A percentile compares a stretch with the other conserved stretches of the same genome.
phyloP scores from a whole-genome alignment of 441 rosid genomes.

The Corymbia calophylla region DNA sequence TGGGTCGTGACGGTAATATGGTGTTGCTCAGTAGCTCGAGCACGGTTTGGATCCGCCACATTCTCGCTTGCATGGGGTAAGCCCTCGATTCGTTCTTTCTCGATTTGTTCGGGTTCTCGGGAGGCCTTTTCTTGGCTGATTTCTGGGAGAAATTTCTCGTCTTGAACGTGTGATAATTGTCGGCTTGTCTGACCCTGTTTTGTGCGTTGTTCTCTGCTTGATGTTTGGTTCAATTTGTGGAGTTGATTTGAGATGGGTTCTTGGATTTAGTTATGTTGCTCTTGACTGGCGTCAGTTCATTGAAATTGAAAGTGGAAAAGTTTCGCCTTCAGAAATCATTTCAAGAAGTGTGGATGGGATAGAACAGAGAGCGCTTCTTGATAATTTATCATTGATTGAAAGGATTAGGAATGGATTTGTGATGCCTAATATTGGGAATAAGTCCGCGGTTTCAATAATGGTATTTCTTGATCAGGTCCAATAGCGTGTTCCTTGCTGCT shows the following conservation, averaged over 20 bases:
- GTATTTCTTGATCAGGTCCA: background rate
- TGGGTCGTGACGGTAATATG: constrained; percentile 11
- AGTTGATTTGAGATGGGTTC: background rate
- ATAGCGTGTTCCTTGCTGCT: background rate
- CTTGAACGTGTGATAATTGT: background rate
- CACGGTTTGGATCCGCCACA: constrained; percentile 22
- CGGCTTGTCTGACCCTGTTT: background rate
- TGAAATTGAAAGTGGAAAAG: background rate
- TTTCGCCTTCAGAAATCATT: background rate
- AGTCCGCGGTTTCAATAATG: background rate
- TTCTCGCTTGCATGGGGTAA: constrained; percentile 36
- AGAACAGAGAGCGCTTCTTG: background rate
- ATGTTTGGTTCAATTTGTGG: background rate
- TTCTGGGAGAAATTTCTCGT: background rate
- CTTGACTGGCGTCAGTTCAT: background rate
- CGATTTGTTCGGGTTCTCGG: background rate
- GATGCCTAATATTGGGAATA: background rate
- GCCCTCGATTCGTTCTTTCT: background rate
- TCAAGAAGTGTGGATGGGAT: background rate
- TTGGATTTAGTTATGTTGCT: background rate
- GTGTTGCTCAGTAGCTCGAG: constrained; percentile 20
- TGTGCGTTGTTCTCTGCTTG: background rate
- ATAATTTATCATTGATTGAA: background rate
- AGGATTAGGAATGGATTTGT: background rate
- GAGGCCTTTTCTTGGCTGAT: background rate